Evolutionary conservation across 805 yeast species (phyloP).

Genomic region (Metschnikowia similis): DNA sequence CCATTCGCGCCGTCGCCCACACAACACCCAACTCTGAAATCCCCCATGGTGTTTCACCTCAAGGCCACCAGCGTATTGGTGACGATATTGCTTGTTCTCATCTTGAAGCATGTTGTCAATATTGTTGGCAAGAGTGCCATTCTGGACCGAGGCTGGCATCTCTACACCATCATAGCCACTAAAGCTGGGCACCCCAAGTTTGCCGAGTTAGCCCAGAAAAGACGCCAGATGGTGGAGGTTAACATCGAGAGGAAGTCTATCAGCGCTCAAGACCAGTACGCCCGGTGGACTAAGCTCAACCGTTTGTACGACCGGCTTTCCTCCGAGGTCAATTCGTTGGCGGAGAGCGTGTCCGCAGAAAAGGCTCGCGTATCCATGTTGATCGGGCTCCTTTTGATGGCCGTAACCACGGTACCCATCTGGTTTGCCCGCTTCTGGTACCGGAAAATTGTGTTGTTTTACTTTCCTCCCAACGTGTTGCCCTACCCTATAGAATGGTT

Average conservation of each 20-base stretch:
- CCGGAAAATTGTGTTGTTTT: slow-evolving; percentile 52
- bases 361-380: slow-evolving; percentile 30
- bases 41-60: slow-evolving; percentile 22
- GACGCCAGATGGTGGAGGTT: slow-evolving; percentile 43
- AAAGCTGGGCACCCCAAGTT: slow-evolving; percentile 30
- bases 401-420: slow-evolving; percentile 43
- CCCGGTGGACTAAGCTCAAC: slow-evolving; percentile 91
- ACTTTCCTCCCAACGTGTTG: slow-evolving; percentile 53
- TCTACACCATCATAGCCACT: slow-evolving; percentile 32
- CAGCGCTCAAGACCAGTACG: slow-evolving; percentile 90
- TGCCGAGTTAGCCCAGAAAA: slow-evolving; percentile 21
- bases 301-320: slow-evolving; percentile 60
- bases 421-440: slow-evolving; percentile 49
- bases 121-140: slow-evolving; percentile 33
- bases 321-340: slow-evolving; percentile 45
- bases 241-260: slow-evolving; percentile 54
- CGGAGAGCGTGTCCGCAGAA: slow-evolving; percentile 32
- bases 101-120: slow-evolving; percentile 24
- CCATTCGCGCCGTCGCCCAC: not conserved
- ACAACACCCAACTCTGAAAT: not conserved
- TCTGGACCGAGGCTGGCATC: slow-evolving; percentile 35
- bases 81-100: slow-evolving; percentile 20
- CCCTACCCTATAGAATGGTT: slow-evolving; percentile 54
- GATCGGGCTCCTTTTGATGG: slow-evolving; percentile 32
- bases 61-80: slow-evolving; percentile 36